Percentiles rank a stretch among this genome's conserved stretches.
Conservation (phyloP, 441 rosid species). For the Gossypium laxum region DNA sequence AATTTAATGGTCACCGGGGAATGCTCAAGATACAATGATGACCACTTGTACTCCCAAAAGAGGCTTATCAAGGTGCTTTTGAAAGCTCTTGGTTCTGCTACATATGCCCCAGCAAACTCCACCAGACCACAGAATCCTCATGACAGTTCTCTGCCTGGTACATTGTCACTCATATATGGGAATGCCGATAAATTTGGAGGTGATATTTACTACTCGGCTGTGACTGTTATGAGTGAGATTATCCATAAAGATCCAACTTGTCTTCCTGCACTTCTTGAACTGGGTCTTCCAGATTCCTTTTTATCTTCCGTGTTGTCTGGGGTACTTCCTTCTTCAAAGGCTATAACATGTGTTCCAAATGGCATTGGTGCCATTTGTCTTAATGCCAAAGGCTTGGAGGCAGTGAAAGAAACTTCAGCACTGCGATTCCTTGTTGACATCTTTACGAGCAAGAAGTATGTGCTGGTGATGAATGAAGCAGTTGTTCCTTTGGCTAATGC, state of each 20-base stretch:
- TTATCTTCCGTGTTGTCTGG: constrained; percentile 80
- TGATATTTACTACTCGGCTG: constrained; percentile 88
- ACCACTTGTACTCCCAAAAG: constrained; percentile 59
- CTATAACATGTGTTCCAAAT: constrained; percentile 87
- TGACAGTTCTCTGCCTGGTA: constrained; percentile 68
- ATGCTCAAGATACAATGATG: constrained; percentile 46
- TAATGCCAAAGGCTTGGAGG: constrained; percentile 80
- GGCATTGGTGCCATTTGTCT: constrained; percentile 96
- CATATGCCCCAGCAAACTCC: constrained; percentile 68
- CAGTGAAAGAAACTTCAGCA: constrained; percentile 79
- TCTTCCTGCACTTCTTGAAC: constrained; percentile 63
- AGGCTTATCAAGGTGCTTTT: constrained; percentile 85
- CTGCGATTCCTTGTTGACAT: constrained; percentile 70
- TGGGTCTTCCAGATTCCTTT: constrained; percentile 89
- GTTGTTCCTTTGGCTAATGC: constrained; percentile 93
- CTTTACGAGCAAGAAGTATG: constrained; percentile 83
- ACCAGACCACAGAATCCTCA: constrained; percentile 58
- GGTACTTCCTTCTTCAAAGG: constrained; percentile 84
- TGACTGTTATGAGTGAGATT: constrained; percentile 94
- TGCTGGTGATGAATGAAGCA: constrained; percentile 86
- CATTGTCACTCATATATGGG: constrained; percentile 62
- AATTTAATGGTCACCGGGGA: constrained; percentile 56
- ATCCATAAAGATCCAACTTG: constrained; percentile 97
- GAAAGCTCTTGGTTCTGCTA: constrained; percentile 96
- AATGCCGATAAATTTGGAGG: constrained; percentile 87